Base-by-base conservation (phyloP, 148 eudicot species). In the Camellia granthamiana region DNA sequence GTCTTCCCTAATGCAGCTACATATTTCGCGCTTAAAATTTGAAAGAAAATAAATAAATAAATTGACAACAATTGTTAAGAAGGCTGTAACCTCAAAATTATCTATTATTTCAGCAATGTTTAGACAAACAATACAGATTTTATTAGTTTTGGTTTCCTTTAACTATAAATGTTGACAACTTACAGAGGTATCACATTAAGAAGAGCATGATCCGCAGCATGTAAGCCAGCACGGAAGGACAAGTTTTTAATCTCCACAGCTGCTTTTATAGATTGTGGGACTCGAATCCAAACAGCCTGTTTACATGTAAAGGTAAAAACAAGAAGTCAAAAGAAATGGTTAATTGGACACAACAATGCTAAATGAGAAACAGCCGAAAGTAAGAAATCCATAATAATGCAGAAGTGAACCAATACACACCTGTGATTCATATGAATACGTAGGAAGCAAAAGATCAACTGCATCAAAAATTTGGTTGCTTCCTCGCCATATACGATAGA, bases 201-300 rank as follows among this genome's bases (percentile, higher is more conserved):
- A 84, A 91, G 89, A 83, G 99, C 94, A 90, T 96, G 99, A 69
- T 94, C 91, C 79, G 95, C 99, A 87, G 99, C 99, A 89, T 96
- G 99, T 86, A 94, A 85, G 78, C 99, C 99, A 41, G 88, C 91
- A 72, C 91, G 97, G 84, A 93, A 92, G 23, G 90, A 84, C 61
- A 84, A 83, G 12, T 81, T 52, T 65, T 77, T 81, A 10, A 21
- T 82, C 88, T 90, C 93, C 74, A 94, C 95, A 60, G 88, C 91
- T 81, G 80, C 75, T 88, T 94, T 94, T 64, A 92, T 83, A 64
- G 97, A 91, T 76, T 88, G 89, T 76, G 98, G 90, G 72, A 96
- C 97, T 81, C 85, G 92, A 81, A 92, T 88, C 98, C 99, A 96
- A 68, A 90, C 99, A 80, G 98, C 95, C 99, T 96, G 85, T 52